Evolutionary conservation across 352 stramenopile genomes (phyloP).

Genomic region (Phytophthora pini): DNA sequence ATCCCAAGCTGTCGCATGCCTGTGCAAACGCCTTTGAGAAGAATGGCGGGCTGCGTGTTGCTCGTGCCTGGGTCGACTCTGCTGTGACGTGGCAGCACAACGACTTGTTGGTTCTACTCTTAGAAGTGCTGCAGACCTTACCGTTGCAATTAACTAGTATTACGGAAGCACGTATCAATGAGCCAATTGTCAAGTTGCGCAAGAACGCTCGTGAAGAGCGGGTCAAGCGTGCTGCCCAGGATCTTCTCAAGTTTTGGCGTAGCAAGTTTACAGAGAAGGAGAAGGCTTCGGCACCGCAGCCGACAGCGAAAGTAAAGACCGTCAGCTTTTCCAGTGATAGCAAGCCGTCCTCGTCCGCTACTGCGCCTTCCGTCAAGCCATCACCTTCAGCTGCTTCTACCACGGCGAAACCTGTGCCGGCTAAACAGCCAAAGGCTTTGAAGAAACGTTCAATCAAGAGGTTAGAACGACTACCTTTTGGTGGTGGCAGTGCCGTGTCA

Average conservation of each 20-base stretch:
- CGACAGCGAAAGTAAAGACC: slow-evolving; percentile 32
- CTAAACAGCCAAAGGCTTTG: slow-evolving; percentile 49
- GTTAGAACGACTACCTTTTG: slow-evolving; percentile 73
- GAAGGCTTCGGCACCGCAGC: slow-evolving; percentile 41
- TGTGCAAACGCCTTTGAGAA: slow-evolving; percentile 78
- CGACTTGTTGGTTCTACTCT: slow-evolving; percentile 79
- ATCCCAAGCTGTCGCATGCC: slow-evolving; percentile 62
- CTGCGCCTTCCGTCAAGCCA: slow-evolving; percentile 26
- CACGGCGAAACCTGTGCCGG: slow-evolving; percentile 18
- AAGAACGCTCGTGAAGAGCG: slow-evolving; percentile 82
- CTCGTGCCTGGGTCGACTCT: slow-evolving; percentile 78
- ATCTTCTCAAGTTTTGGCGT: slow-evolving; percentile 88
- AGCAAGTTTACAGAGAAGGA: slow-evolving; percentile 88
- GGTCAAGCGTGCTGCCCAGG: slow-evolving; percentile 78
- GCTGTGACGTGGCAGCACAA: slow-evolving; percentile 83
- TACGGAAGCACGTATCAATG: slow-evolving; percentile 88
- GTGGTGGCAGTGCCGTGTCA: slow-evolving; percentile 57
- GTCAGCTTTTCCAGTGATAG: slow-evolving; percentile 10
- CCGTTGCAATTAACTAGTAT: slow-evolving; percentile 88
- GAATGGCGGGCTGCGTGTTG: slow-evolving; percentile 74
- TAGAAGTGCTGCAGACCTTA: slow-evolving; percentile 83
- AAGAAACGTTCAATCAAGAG: slow-evolving; percentile 83
- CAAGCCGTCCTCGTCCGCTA: slow-evolving; percentile 23
- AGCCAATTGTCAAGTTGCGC: slow-evolving; percentile 87
- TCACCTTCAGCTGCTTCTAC: slow-evolving; percentile 23